These are phyloP conservation scores for Rhizophagus sp. DNA, from an alignment of 192 early-diverging fungal species.

Conservation along the genomic window DNA sequence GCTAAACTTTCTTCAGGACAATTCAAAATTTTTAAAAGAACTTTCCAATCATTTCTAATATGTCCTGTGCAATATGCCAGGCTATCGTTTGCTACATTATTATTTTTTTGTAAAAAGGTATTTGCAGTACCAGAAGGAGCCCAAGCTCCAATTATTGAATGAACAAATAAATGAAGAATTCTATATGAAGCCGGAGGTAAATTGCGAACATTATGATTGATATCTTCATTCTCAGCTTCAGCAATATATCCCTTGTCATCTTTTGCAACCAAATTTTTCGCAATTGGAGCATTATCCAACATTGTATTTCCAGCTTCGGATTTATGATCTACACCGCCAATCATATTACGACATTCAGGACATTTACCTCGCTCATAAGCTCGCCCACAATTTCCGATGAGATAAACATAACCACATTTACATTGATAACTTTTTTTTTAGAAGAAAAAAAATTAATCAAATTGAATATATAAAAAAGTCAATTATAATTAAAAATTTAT, in stretches of 20 bases:
- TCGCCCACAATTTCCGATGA: conserved; percentile 28
- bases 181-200: conserved; percentile 30
- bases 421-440: conserved; percentile 30
- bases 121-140: background rate
- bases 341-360: conserved; percentile 10
- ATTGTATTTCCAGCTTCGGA: background rate
- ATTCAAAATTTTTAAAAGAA: conserved; percentile 22
- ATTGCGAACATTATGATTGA: background rate
- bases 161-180: conserved; percentile 32
- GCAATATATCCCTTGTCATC: conserved; percentile 22
- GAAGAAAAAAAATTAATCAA: too few species aligned
- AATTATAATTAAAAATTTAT: background rate
- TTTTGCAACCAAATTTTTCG: background rate
- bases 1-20: conserved; percentile 26
- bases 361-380: background rate
- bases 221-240: background rate
- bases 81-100: background rate
- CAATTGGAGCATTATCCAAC: conserved; percentile 15
- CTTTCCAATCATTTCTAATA: conserved; percentile 32
- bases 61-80: conserved; percentile 14
- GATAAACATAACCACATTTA: conserved; percentile 25
- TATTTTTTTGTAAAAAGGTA: conserved; percentile 2
- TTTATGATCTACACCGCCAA: background rate
- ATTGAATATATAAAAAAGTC: background rate
- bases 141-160: conserved; percentile 28